These are phyloP conservation scores for Groenewaldozyma salmanticensis DNA, from an alignment of 805 yeast species.

Conservation along the genomic window DNA sequence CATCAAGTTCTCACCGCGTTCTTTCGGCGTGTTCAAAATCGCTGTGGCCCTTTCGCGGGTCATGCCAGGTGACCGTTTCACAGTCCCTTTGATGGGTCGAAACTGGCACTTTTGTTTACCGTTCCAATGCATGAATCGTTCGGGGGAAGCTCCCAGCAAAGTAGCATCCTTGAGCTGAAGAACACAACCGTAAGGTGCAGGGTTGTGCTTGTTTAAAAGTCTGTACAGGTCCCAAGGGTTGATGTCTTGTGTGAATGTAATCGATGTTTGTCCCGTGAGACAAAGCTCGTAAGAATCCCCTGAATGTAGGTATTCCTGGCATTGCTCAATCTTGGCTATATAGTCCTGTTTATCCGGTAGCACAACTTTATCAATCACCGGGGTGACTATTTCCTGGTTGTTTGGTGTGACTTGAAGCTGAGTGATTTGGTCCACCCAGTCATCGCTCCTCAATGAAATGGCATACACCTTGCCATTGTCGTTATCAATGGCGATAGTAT, in stretches of 20 bases:
- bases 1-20: constrained; percentile 93
- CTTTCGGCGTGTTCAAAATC: constrained; percentile 75
- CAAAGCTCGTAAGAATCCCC: constrained; percentile 96
- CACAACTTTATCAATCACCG: constrained; percentile 6
- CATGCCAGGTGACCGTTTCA: constrained; percentile 50
- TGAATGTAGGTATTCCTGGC: constrained; percentile 56
- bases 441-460: constrained; percentile 43
- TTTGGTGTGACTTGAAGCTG: constrained; percentile 15
- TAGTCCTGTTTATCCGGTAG: constrained; percentile 49
- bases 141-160: constrained; percentile 87
- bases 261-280: constrained; percentile 64
- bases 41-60: constrained; percentile 48
- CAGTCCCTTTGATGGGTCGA: constrained; percentile 96
- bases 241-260: constrained; percentile 39
- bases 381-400: neutral
- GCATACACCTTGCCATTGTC: constrained; percentile 36
- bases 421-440: constrained; percentile 12
- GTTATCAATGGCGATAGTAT: constrained; percentile 51
- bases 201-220: constrained; percentile 59
- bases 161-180: constrained; percentile 46
- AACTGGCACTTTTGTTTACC: constrained; percentile 49
- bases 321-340: constrained; percentile 41
- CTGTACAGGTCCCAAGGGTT: constrained; percentile 76
- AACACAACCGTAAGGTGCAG: constrained; percentile 86
- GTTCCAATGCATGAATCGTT: constrained; percentile 80